phyloP scores from a whole-genome alignment of 208 protist species.

The Leishmania tropica region DNA sequence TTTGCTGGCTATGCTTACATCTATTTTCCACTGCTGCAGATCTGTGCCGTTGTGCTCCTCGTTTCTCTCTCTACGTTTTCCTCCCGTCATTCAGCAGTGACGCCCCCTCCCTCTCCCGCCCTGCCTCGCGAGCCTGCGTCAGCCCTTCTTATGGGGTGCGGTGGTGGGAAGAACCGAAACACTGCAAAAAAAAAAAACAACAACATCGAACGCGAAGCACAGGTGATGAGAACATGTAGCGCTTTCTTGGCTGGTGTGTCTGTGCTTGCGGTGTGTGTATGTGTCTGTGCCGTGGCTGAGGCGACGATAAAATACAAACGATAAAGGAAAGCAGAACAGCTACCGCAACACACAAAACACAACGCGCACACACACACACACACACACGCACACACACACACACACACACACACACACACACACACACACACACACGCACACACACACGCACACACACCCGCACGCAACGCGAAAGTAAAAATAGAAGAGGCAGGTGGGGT shows the following conservation, averaged over 20 bases:
- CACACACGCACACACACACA: too few species aligned
- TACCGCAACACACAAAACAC: too few species aligned
- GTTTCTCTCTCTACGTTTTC: not conserved
- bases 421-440: too few species aligned
- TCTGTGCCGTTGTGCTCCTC: not conserved
- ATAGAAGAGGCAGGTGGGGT: too few species aligned
- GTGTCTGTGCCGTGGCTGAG: not conserved
- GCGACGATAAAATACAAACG: not conserved
- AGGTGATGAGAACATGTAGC: not conserved
- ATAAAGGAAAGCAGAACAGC: not conserved
- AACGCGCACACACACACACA: too few species aligned
- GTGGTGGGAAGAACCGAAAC: too few species aligned
- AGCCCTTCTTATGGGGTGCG: not conserved
- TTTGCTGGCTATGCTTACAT: not conserved
- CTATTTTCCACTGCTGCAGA: not conserved
- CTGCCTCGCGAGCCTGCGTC: not conserved
- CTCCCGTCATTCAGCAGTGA: not conserved
- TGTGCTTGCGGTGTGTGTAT: not conserved
- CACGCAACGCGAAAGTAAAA: too few species aligned
- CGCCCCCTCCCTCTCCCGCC: not conserved
- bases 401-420: too few species aligned
- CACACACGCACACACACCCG: too few species aligned
- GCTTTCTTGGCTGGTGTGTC: not conserved
- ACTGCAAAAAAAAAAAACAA: not conserved
- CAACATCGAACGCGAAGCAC: not conserved